phyloP scores from a whole-genome alignment of 2,329 filamentous ascomycete species.

The Chaetoscypha palmicola region DNA sequence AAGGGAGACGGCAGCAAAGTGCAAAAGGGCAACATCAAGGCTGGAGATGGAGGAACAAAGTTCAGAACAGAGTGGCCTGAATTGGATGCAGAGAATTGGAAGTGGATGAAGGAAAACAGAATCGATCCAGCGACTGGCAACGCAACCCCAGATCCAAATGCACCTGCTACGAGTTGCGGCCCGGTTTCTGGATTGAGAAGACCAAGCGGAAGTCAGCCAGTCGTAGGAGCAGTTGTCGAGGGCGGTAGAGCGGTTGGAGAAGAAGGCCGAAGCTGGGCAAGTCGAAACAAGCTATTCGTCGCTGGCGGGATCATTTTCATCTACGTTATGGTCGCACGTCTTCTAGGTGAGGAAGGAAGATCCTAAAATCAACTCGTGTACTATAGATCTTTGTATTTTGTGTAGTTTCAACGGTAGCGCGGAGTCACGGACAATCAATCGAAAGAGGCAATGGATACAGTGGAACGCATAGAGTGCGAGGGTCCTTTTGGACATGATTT shows the following conservation, averaged over 20 bases:
- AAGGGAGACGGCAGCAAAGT: slow-evolving; percentile 32
- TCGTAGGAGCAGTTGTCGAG: slow-evolving; percentile 63
- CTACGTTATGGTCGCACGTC: slow-evolving; percentile 74
- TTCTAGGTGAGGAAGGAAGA: slow-evolving; percentile 50
- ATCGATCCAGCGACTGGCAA: slow-evolving; percentile 73
- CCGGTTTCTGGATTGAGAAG: slow-evolving; percentile 57
- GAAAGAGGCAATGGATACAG: too few species aligned
- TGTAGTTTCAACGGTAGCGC: too few species aligned
- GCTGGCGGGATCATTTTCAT: slow-evolving; percentile 64
- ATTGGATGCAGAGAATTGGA: slow-evolving; percentile 80
- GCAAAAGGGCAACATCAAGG: slow-evolving; percentile 73
- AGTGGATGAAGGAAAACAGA: slow-evolving; percentile 78
- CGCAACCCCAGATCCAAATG: slow-evolving; percentile 43
- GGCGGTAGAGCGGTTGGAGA: slow-evolving; percentile 68
- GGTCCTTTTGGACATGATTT: too few species aligned
- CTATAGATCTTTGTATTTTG: too few species aligned
- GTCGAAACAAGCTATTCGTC: slow-evolving; percentile 71
- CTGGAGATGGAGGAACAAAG: slow-evolving; percentile 85
- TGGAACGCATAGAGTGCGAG: too few species aligned
- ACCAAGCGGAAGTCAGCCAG: slow-evolving; percentile 47
- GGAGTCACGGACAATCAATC: too few species aligned
- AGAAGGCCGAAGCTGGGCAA: slow-evolving; percentile 75
- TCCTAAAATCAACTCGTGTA: too few species aligned
- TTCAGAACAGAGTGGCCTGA: slow-evolving; percentile 89
- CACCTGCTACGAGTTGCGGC: slow-evolving; percentile 45